Percentiles rank a stretch among this genome's conserved stretches.
Evolutionary conservation across 345 rosid species (phyloP).

Genomic region (Acer negundo): DNA sequence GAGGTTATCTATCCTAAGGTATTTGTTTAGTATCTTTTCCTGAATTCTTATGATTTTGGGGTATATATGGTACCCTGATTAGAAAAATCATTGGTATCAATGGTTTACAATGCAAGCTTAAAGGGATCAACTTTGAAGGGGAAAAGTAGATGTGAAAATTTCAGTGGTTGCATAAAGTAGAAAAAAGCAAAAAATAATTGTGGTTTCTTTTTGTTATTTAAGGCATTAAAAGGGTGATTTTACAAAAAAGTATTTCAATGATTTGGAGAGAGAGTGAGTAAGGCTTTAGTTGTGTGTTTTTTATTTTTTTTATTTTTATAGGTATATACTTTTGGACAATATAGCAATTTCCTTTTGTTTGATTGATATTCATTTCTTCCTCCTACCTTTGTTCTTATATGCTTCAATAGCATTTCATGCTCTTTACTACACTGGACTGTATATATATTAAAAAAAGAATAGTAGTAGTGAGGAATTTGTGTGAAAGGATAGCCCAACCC

Average conservation of each 20-base stretch:
- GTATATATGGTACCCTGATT: neutral
- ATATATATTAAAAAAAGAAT: no score
- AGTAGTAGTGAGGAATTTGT: neutral
- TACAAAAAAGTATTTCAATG: neutral
- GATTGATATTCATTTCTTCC: neutral
- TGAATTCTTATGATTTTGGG: neutral
- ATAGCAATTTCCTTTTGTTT: neutral
- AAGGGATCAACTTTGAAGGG: conserved; percentile 11
- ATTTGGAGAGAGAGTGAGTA: neutral
- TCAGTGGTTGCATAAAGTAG: conserved; percentile 13
- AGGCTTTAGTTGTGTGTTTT: conserved; percentile 12
- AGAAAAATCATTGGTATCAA: neutral
- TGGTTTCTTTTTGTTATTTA: conserved; percentile 22
- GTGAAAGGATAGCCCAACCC: conserved; percentile 28
- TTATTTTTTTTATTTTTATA: conserved; percentile 1
- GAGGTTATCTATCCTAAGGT: neutral
- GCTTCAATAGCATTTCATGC: neutral
- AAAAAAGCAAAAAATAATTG: conserved; percentile 4
- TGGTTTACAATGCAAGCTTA: neutral
- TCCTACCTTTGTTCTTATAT: neutral
- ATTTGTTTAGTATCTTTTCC: neutral
- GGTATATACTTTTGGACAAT: conserved; percentile 17
- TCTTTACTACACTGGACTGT: neutral
- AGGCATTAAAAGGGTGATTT: conserved; percentile 11
- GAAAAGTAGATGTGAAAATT: conserved; percentile 12